phyloP scores from a whole-genome alignment of 2,329 filamentous ascomycete species.

The Dactylellina leptospora region DNA sequence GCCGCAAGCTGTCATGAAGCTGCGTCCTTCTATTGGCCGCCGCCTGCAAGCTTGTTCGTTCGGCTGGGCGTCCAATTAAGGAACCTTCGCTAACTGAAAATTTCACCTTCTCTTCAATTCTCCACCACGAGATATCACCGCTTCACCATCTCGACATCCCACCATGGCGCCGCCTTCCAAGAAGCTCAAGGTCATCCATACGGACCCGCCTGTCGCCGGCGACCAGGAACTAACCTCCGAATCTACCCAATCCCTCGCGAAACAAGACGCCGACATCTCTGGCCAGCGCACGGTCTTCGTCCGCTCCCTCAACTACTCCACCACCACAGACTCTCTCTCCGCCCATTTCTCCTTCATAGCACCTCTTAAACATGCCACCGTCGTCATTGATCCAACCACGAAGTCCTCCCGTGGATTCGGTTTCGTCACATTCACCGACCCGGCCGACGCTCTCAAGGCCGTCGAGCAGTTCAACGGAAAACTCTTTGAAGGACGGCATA shows the following conservation, averaged over 20 bases:
- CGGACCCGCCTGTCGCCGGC: constrained; percentile 10
- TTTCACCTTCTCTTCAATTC: not conserved
- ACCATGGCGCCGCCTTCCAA: constrained; percentile 44
- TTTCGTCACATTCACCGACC: constrained; percentile 95
- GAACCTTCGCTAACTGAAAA: constrained; percentile 23
- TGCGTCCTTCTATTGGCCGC: not conserved
- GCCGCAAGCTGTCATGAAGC: not conserved
- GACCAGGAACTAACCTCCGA: constrained; percentile 1
- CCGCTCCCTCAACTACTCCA: constrained; percentile 78
- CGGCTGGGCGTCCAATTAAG: not conserved
- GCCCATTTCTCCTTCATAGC: constrained; percentile 93
- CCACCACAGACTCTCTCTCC: constrained; percentile 82
- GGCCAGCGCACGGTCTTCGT: constrained; percentile 81
- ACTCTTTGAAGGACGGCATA: constrained; percentile 78
- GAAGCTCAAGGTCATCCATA: constrained; percentile 41
- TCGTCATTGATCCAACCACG: constrained; percentile 83
- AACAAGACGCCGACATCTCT: constrained; percentile 29
- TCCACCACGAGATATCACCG: not conserved
- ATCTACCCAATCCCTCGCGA: constrained; percentile 17
- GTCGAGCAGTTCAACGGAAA: constrained; percentile 82
- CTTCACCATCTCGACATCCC: not conserved
- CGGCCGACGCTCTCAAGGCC: constrained; percentile 85
- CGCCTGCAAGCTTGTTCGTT: not conserved
- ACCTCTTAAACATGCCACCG: constrained; percentile 94
- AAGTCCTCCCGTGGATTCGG: constrained; percentile 91